Evolutionary conservation across 768 basidiomycete genomes (phyloP), one percentile per base, ranked within the genome.

Genomic region (Baorangia bicolor): DNA sequence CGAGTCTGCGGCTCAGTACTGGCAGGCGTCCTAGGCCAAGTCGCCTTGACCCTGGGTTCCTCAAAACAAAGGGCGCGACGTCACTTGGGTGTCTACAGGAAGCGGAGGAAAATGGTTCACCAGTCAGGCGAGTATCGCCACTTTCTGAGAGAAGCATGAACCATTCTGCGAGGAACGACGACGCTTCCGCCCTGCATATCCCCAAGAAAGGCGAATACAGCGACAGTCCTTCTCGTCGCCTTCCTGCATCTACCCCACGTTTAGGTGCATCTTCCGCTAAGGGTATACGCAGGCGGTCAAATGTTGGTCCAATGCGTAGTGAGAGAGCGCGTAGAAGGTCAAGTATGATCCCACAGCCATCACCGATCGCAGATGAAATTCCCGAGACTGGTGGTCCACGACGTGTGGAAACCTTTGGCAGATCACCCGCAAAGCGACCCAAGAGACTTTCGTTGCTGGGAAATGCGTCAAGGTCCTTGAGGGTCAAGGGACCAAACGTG

Each of bases 271-370:
- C 72, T 13, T 66, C 71, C 16, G 62, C 60, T 52, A 82, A 78
- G 64, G 72, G 74, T 30, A 61, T 69, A 2, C 77, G 86, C 41
- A 77, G 88, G 56, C 80, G 87, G 37, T 93, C 92, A 23, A 87
- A 86, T 62, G 81, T 91, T 53, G 92, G 91, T 5, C 81, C 87
- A n/a, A 64, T 85, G 68, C 84, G 92, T 34, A 78, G 74, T 56
- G 92, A 93, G 69, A 90, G 88, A 69, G 73, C 74, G 14, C 77
- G 90, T 56, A 77, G 92, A 55, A 80, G 91, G 54, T 92, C 91
- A 37, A 94, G 92, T 65, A 72, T 91, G 77, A 89, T 93, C 57
- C 87, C 87, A n/a, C 82, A 84, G 58, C 78, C 83, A 46, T 80
- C 83, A 16, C 76, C 79, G n/a, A 73, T 67, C 40, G 67, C 66